These are phyloP conservation scores for Roridomyces roridus DNA, from an alignment of 768 basidiomycete species.

Conservation along the genomic window DNA sequence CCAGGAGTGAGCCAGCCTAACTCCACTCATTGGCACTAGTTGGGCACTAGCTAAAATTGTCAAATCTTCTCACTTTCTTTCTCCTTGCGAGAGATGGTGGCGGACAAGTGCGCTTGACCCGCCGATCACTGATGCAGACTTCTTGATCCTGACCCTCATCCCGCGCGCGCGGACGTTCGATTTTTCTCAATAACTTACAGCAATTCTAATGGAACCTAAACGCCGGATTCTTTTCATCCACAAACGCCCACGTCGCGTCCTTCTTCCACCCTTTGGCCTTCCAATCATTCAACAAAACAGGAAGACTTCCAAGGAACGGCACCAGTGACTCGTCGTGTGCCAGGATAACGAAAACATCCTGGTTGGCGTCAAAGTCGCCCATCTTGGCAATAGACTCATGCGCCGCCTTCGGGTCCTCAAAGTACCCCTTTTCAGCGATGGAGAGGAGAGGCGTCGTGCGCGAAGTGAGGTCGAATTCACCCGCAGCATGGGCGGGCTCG, in stretches of 20 bases:
- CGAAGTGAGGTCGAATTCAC: background rate
- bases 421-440: conserved; percentile 5
- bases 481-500: background rate
- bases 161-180: too few relatives aligned
- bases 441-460: conserved; percentile 11
- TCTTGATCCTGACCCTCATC: too few relatives aligned
- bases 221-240: conserved; percentile 17
- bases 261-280: conserved; percentile 27
- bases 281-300: conserved; percentile 22
- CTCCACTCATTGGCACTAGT: too few relatives aligned
- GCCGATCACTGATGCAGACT: too few relatives aligned
- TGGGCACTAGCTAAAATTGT: too few relatives aligned
- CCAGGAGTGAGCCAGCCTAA: too few relatives aligned
- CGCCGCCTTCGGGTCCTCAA: conserved; percentile 14
- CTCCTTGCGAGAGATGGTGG: too few relatives aligned
- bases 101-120: too few relatives aligned
- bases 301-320: conserved; percentile 16
- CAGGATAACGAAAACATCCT: conserved; percentile 21
- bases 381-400: conserved; percentile 13
- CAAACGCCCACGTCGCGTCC: conserved; percentile 21
- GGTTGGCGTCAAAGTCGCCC: conserved; percentile 22
- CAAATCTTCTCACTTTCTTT: too few relatives aligned
- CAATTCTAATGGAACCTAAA: too few relatives aligned
- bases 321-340: conserved; percentile 25
- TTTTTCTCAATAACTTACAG: too few relatives aligned